A percentile compares a stretch with the other conserved stretches of the same genome.
These are phyloP conservation scores for Coccinonectria pachysandricola DNA, from an alignment of 2,329 filamentous ascomycete genomes.

Conservation along the genomic window DNA sequence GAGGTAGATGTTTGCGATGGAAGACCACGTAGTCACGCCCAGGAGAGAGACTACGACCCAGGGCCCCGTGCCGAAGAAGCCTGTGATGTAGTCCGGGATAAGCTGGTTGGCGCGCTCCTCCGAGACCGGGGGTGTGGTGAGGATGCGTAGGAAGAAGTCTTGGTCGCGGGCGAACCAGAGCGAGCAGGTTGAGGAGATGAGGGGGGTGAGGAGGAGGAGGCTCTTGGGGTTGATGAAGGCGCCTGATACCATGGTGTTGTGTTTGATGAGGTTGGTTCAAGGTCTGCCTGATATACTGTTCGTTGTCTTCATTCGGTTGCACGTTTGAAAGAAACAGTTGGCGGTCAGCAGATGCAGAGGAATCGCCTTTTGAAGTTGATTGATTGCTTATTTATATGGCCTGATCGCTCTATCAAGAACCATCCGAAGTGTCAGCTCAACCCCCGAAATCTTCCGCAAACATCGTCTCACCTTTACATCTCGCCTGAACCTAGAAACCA, in stretches of 20 bases:
- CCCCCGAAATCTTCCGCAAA: too few species aligned
- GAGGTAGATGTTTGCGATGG: slow-evolving; percentile 17
- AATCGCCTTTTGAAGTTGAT: slow-evolving; percentile 1
- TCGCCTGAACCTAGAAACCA: too few species aligned
- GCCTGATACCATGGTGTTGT: slow-evolving; percentile 25
- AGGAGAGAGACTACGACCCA: slow-evolving; percentile 24
- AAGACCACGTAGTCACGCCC: slow-evolving; percentile 23
- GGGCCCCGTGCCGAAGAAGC: slow-evolving; percentile 29
- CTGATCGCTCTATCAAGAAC: slow-evolving; percentile 1
- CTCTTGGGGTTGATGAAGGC: slow-evolving; percentile 28
- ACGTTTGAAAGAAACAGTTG: too few species aligned
- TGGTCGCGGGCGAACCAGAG: slow-evolving; percentile 36
- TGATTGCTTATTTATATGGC: too few species aligned
- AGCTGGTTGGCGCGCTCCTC: slow-evolving; percentile 23
- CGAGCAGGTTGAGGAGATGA: slow-evolving; percentile 36
- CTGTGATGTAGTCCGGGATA: slow-evolving; percentile 32
- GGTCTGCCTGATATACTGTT: too few species aligned
- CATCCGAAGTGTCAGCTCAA: too few species aligned
- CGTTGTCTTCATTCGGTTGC: too few species aligned
- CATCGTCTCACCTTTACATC: too few species aligned
- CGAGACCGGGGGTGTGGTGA: slow-evolving; percentile 21
- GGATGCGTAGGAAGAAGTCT: slow-evolving; percentile 29
- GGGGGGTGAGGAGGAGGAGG: slow-evolving; percentile 31
- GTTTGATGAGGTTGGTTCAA: too few species aligned
- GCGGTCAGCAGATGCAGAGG: too few species aligned